A percentile compares a stretch with the other conserved stretches of the same genome.
Evolutionary conservation across 139 green algal genomes (phyloP).

Genomic region (Chlamydomonas incerta): DNA sequence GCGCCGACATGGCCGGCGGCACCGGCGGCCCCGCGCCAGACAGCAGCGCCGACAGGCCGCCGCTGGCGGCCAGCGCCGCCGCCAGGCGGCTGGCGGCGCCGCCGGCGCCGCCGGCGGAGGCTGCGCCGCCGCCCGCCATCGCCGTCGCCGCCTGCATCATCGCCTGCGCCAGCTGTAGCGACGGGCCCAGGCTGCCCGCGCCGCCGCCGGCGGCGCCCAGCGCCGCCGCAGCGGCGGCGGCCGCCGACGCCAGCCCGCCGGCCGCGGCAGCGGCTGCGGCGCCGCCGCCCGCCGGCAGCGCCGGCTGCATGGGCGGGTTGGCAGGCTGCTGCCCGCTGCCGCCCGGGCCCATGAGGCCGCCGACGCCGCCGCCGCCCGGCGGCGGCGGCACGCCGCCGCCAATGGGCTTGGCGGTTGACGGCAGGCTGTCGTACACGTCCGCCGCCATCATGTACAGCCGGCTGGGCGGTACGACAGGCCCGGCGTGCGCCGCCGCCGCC

Average conservation of each 20-base stretch:
- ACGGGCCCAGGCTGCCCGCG: background rate
- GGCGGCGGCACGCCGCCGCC: conserved; percentile 11
- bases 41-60: conserved; percentile 12
- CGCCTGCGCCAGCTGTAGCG: conserved; percentile 30
- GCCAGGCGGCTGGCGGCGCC: conserved; percentile 2
- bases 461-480: background rate
- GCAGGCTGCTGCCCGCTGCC: no score
- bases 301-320: background rate
- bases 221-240: background rate
- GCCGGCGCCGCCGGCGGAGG: background rate
- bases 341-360: background rate
- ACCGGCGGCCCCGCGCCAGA: background rate
- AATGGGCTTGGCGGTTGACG: conserved; percentile 21
- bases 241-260: background rate
- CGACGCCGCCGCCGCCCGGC: background rate
- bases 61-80: conserved; percentile 5
- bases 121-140: background rate
- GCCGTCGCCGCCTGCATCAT: conserved; percentile 36
- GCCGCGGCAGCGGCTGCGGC: background rate
- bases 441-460: conserved; percentile 16
- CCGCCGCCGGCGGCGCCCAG: background rate
- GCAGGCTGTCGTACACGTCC: conserved; percentile 31
- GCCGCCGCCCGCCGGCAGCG: background rate
- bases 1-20: conserved; percentile 13
- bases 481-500: no score